Evolutionary conservation across 805 yeast species (phyloP), one percentile per base, ranked within the genome.

Genomic region (Pichia cephalocereana): DNA sequence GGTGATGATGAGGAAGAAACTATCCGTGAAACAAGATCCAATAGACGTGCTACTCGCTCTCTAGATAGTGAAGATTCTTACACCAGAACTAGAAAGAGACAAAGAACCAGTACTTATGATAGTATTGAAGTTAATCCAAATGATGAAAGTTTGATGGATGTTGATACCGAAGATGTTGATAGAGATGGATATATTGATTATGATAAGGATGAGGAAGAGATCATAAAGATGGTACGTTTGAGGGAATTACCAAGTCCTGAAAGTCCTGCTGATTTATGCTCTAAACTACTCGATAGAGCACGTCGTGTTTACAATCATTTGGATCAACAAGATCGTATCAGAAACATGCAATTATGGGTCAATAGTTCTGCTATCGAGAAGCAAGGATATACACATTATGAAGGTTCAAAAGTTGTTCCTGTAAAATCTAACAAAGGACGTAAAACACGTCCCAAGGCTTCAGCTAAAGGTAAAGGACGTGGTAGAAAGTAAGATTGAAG

Each of bases 291-390:
- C 5, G 19, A 27, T 26, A 9, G 43, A 41, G 28, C 23, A 28
- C 12, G 43, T 23, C 19, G 60, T 49, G 37, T 34, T 4, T 34
- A 10, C 8, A 3, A 34, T 34, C 37, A 34, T 34, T 14, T 34
- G 12, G 17, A 34, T 12, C 15, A 12, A 12, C 37, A 34, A 15
- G 17, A 34, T 34, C 56, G 56, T 7, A 55, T 49, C 36, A 56
- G 54, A 31, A 50, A 55, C 43, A 45, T 48, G 46, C 18, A 32
- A 19, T 26, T 45, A 48, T 82, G 87, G 86, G 80, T 79, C 27
- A 82, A 82, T 56, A 71, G 79, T 9, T 64, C 70, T 17, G 85
- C 86, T 1, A 53, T 73, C 15, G 82, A 77, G 12, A 60, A 62
- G 39, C 63, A 70, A 15, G 85, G 79, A 6, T 70, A 71, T 50